Evolutionary conservation across 768 basidiomycete genomes (phyloP), one percentile per base, ranked within the genome.

Genomic region (Podaxis sp.): DNA sequence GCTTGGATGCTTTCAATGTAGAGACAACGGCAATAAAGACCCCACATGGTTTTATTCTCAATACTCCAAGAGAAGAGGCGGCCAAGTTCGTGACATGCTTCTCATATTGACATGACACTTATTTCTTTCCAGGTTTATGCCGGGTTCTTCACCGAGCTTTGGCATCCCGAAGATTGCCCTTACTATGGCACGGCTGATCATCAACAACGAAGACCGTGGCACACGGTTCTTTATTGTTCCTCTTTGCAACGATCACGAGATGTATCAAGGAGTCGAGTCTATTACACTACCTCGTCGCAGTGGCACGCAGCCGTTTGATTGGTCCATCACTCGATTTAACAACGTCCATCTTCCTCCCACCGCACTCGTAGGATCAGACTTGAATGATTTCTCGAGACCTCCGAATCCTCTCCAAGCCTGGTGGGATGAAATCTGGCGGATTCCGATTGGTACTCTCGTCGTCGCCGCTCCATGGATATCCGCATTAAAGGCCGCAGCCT

Each of bases 1-100:
- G 83, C 13, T 69, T 86, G n/a, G 84, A 85, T 50, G 79, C 83
- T 1, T 79, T 82, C 64, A 83, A 86, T 64, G 77, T 85, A 9
- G 84, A 86, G 67, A 86, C 85, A 5, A 86, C 83, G 13, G 85
- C 83, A 10, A 83, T 79, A 0, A 76, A 75, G 59, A 80, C 77
- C 1, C 53, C 71, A 2, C 71, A 78, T 60, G 84, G 84, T 2
- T 85, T 80, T 61, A 74, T 83, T 46, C 77, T 86, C 37, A 71
- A 85, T 62, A 82, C 84, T 0, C 83, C 83, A 38, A 71, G 79
- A 38, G 80, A 83, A 63, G 82, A 84, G 69, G 84, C 84, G 35
- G 78, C 81, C 48, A 86, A 86, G 84, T 84, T 65, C 60, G 79
- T 70, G 28, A 21, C 25, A 52, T 57, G 14, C 57, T 25, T 32